Evolutionary conservation across 768 basidiomycete species (phyloP).

Genomic region (Daedalea quercina): DNA sequence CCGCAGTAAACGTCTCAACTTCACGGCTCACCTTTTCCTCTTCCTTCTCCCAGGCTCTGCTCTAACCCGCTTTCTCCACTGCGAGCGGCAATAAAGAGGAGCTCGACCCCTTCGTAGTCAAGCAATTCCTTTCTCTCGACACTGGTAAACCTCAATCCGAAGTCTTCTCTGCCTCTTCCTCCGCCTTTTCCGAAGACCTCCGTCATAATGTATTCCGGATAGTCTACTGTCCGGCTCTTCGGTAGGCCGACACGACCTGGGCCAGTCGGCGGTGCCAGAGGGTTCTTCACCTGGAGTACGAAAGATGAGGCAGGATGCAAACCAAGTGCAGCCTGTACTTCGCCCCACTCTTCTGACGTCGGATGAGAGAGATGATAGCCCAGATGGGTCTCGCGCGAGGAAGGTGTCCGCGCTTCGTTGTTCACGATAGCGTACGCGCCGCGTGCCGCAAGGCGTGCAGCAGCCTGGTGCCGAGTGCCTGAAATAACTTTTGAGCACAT

Average conservation of each 20-base stretch:
- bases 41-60: slow-evolving; percentile 41
- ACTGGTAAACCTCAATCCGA: slow-evolving; percentile 44
- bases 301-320: slow-evolving; percentile 48
- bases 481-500: neutral
- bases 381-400: slow-evolving; percentile 43
- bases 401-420: slow-evolving; percentile 36
- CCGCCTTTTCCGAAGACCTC: slow-evolving; percentile 42
- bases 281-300: slow-evolving; percentile 57
- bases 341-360: slow-evolving; percentile 31
- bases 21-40: slow-evolving; percentile 39
- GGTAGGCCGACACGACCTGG: slow-evolving; percentile 22
- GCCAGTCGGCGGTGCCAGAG: slow-evolving; percentile 36
- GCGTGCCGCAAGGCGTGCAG: slow-evolving; percentile 46
- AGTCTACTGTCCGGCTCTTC: slow-evolving; percentile 31
- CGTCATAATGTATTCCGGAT: slow-evolving; percentile 40
- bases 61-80: slow-evolving; percentile 42
- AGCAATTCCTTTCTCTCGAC: slow-evolving; percentile 46
- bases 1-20: neutral
- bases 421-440: slow-evolving; percentile 59
- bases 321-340: slow-evolving; percentile 50
- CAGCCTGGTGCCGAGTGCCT: slow-evolving; percentile 45
- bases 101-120: slow-evolving; percentile 46
- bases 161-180: slow-evolving; percentile 35
- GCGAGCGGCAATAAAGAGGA: slow-evolving; percentile 48
- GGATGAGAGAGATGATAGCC: slow-evolving; percentile 57